A percentile compares a stretch with the other conserved stretches of the same genome.
phyloP scores from a whole-genome alignment of 495 filamentous ascomycete genomes.

The Schizothecium vesticola region DNA sequence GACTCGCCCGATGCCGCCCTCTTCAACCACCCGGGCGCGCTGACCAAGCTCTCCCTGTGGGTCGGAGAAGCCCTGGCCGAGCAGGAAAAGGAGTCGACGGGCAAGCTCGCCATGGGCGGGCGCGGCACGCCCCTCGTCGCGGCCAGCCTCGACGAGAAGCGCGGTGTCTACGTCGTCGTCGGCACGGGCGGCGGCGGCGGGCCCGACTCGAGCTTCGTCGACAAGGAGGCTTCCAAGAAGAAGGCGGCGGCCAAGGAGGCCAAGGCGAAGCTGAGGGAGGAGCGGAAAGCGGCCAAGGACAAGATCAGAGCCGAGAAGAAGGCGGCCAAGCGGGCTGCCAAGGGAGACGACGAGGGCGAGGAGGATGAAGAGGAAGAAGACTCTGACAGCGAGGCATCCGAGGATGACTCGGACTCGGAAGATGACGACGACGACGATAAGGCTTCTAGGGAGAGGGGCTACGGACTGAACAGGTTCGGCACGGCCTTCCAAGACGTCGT shows the following conservation, averaged over 20 bases:
- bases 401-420: constrained; percentile 34
- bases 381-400: constrained; percentile 14
- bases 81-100: constrained; percentile 69
- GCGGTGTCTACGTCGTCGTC: constrained; percentile 87
- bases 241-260: constrained; percentile 54
- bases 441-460: constrained; percentile 49
- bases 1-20: constrained; percentile 85
- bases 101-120: constrained; percentile 62
- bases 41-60: constrained; percentile 92
- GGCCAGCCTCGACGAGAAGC: constrained; percentile 78
- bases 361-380: constrained; percentile 20
- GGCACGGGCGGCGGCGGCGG: constrained; percentile 79
- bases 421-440: constrained; percentile 60
- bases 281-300: constrained; percentile 52
- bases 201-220: constrained; percentile 51
- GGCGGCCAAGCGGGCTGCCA: constrained; percentile 39
- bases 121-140: constrained; percentile 81
- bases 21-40: constrained; percentile 84
- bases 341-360: constrained; percentile 42
- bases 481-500: constrained; percentile 95
- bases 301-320: constrained; percentile 59
- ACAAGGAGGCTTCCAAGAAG: constrained; percentile 58
- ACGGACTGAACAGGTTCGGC: constrained; percentile 81
- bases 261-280: constrained; percentile 55
- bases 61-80: constrained; percentile 88